Conservation (phyloP, 176 grass and related monocot species). For the Alopecurus myosuroides region DNA sequence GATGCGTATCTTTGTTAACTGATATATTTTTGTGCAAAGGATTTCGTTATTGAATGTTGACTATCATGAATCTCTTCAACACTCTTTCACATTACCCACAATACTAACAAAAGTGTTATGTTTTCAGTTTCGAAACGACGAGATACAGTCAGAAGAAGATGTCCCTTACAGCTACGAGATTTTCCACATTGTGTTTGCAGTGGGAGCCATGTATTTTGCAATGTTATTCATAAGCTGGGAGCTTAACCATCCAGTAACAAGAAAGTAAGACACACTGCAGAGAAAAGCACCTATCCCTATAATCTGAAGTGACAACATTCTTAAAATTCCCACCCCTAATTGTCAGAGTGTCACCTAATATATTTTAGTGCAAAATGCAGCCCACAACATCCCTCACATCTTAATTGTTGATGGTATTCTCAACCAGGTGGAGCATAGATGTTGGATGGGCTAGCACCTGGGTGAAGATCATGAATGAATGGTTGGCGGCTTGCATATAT, state of each 20-base stretch:
- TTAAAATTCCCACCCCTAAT: too few relatives aligned
- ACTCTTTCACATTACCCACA: background rate
- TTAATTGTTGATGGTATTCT: background rate
- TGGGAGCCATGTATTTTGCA: conserved; percentile 94
- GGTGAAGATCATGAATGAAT: conserved; percentile 89
- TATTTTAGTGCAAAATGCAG: background rate
- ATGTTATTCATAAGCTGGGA: conserved; percentile 98
- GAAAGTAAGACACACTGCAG: conserved; percentile 39
- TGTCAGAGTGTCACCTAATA: background rate
- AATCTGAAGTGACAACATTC: background rate
- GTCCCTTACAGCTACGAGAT: conserved; percentile 67
- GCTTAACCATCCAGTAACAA: conserved; percentile 57
- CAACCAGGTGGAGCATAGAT: conserved; percentile 90
- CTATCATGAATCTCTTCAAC: background rate
- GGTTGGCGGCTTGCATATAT: conserved; percentile 73
- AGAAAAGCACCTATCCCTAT: background rate
- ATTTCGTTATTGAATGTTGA: background rate
- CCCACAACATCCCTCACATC: background rate
- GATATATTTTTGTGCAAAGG: background rate
- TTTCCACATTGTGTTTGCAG: conserved; percentile 82
- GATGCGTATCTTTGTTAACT: background rate
- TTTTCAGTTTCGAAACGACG: conserved; percentile 64
- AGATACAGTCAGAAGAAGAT: conserved; percentile 52
- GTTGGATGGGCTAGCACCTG: conserved; percentile 89
- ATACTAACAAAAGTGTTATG: background rate